Evolutionary conservation across 768 basidiomycete species (phyloP), one percentile per base, ranked within the genome.

Genomic region (Agaricus subrufescens): DNA sequence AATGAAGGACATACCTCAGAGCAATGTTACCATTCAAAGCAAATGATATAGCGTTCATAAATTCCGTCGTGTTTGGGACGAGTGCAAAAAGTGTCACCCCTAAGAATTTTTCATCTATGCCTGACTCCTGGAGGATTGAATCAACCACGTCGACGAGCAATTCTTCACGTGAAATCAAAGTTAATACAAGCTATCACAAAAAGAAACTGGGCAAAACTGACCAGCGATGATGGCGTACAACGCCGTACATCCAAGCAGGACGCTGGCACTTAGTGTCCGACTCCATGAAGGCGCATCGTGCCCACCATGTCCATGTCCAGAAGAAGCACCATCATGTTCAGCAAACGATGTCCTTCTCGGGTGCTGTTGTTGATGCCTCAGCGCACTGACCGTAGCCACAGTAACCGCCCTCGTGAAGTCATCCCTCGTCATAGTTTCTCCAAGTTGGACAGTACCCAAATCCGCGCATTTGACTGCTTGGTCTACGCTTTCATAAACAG

Each of bases 31-130:
- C 96, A 65, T 97, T 91, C 59, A 99, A 71, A 27, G 97, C 95
- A 67, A 99, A 99, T 3, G 94, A 96, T 58, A 98, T 94, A 49
- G 97, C 97, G 66, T 98, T 98, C 94, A 97, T 97, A 70, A 99
- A 98, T 71, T 99, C 97, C 2, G 97, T 98, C 3, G 95, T 97
- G 67, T 99, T 99, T 3, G 97, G 97, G 0, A 98, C 95, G 31
- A 99, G 82, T 7, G 97, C 97, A 66, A 99, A 98, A 9, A 99
- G 79, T 0, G 94, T 98, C 59, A 99, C 80, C 50, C 97, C 97
- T 30, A 99, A 81, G 78, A 98, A 95, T 68, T 99, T 99, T 67
- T 98, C 97, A 56, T 97, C 91, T 29, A 98, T 92, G 2, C 92
- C 92, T 0, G 93, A 94, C 25, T 85, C 93, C 62, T 90, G 75